Base-by-base conservation (phyloP, 2,329 filamentous ascomycete species). In the Diaporthe sp. region DNA sequence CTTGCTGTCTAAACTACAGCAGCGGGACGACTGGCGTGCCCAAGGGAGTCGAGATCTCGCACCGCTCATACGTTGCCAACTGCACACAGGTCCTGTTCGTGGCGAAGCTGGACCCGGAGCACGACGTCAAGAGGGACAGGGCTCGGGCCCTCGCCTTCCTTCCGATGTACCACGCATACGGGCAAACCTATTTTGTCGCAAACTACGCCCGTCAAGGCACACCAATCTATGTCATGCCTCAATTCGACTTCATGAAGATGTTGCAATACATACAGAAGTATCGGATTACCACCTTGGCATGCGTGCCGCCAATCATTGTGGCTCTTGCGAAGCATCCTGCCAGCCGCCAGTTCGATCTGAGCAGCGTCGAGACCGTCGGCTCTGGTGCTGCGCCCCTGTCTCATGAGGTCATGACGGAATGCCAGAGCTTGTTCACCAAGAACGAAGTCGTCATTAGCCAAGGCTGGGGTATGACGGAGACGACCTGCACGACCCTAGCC, bases 391-490 rank as follows among this genome's bases (percentile, higher is more conserved):
- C 95, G 9, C 94, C 94, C 1, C 84, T 94, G 10, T 85, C 87
- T 17, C 81, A 80, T n/a, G 90, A 93, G 76, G 85, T 91, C 4
- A 87, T 85, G 73, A 85, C 87, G 15, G 91, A 93, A 78, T 88
- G 91, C 13, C 88, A 93, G 81, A 87, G 85, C 75, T 80, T 92
- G 74, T 92, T 91, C 87, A 83, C 83, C 2, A 72, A 77, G 37
- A 80, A 80, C 4, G 79, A 81, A 1, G 73, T 88, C 10, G 72
- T 78, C 3, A 78, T 89, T 17, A 85, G 86, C 81, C 94, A 96
- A 83, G 95, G 94, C 5, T 97, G 94, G 93, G 95, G 95, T 7
- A 96, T 97, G 95, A 97, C 95, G 1, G 95, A 97, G 82, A 85
- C 90, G 3, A 97, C 94, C 0, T 96, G 94, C 82, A 91, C 93